Evolutionary conservation across 225 moss, liverwort and hornwort species (phyloP), one percentile per base, ranked within the genome.

Genomic region (Ulota crispa): DNA sequence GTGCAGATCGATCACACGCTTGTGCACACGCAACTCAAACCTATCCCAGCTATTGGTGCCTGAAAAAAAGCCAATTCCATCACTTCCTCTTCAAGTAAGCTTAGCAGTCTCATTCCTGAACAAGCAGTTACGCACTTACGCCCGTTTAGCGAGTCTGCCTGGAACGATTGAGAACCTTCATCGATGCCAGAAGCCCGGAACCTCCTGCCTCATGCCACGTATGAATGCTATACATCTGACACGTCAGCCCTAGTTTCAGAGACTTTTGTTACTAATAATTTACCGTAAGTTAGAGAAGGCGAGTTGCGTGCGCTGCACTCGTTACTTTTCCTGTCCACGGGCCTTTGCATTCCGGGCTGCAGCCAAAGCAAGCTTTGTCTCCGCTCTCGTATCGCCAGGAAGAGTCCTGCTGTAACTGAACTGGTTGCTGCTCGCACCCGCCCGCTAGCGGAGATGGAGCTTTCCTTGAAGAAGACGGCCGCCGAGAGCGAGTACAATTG

Each of bases 401-500:
- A 26, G 82, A 57, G 26, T 37, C 37, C 37, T 37, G 37, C 2
- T 37, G 37, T 37, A 37, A 37, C 37, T 37, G 1, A 37, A 37
- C 37, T 37, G 5, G 7, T 27, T 3, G 72, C 37, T 28, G 73
- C 15, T 32, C 12, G 72, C 42, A 50, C 39, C 28, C 45, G 45
- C 19, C n/a, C 42, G 9, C 52, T 20, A 24, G 37, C 55, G 11
- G 67, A 21, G 47, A 89, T 89, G 96, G 96, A 92, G 87, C 92
- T 97, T 4, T 87, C 93, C 24, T 93, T 95, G 34, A 91, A 95
- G 92, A 97, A 93, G 93, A 95, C 96, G 57, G 71, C 81, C 19
- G 92, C 89, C 8, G 95, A 95, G 6, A 92, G 96, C 70, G 95
- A 97, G 86, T 95, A 93, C 93, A 94, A 96, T n/a, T n/a, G 91